phyloP scores from a whole-genome alignment of 169 alveolate genomes.

The Eimeria falciformis region DNA sequence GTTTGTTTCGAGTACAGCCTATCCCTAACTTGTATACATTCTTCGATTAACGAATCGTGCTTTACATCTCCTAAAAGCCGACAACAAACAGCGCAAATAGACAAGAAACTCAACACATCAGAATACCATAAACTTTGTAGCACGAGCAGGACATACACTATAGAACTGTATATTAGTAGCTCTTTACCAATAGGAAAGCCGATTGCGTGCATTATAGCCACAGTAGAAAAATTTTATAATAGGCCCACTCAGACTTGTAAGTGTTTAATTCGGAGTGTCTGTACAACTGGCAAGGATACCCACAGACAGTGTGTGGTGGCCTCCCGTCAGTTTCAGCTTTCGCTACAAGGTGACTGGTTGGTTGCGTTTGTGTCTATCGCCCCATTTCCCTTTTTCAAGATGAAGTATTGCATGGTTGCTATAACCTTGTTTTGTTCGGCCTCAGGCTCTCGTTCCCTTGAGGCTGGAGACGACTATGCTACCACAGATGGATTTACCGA shows the following conservation, averaged over 20 bases:
- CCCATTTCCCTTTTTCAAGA: slow-evolving; percentile 13
- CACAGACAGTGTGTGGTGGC: slow-evolving; percentile 12
- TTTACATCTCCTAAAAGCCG: too few species aligned
- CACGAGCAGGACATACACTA: too few species aligned
- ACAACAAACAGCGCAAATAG: too few species aligned
- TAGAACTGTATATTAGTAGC: too few species aligned
- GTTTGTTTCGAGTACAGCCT: too few species aligned
- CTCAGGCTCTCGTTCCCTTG: slow-evolving; percentile 61
- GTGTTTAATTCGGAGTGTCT: slow-evolving; percentile 17
- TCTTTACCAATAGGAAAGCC: too few species aligned
- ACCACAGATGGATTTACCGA: slow-evolving; percentile 16
- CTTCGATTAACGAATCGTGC: too few species aligned
- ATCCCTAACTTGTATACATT: too few species aligned
- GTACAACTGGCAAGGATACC: slow-evolving; percentile 46
- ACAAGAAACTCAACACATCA: too few species aligned
- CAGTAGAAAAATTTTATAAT: not conserved
- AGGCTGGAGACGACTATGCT: slow-evolving; percentile 43
- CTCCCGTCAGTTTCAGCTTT: slow-evolving; percentile 24
- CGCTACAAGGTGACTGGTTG: slow-evolving; percentile 1
- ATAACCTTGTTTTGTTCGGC: slow-evolving; percentile 63
- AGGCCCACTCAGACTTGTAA: not conserved
- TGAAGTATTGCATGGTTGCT: slow-evolving; percentile 42
- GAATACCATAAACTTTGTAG: too few species aligned
- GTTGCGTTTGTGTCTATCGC: slow-evolving; percentile 49
- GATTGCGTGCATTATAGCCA: too few species aligned